Percentiles rank a stretch among this genome's conserved stretches.
Conservation (phyloP, 257 asterid genomes). For the Penstemon eatonii region DNA sequence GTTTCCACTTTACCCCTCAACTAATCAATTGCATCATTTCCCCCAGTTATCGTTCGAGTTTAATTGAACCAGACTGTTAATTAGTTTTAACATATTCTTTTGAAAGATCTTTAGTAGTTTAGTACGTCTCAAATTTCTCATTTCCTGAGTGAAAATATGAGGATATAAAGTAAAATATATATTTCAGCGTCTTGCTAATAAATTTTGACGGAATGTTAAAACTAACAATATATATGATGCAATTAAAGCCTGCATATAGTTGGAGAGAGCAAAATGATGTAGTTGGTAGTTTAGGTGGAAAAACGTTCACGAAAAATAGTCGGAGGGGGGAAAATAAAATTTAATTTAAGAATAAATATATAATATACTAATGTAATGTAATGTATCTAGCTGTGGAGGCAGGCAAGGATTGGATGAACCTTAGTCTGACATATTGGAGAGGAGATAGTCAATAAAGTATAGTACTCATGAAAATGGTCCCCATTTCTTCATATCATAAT, state of each 20-base stretch:
- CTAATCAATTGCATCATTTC: too few relatives aligned
- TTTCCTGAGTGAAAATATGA: too few relatives aligned
- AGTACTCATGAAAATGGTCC: constrained; percentile 47
- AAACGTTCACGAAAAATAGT: not conserved
- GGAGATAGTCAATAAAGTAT: constrained; percentile 47
- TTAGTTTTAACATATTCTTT: too few relatives aligned
- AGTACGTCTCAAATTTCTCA: too few relatives aligned
- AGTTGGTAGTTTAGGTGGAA: not conserved
- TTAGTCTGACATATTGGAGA: constrained; percentile 40
- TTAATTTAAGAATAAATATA: not conserved
- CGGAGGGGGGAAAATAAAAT: not conserved
- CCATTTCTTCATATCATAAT: constrained; percentile 28
- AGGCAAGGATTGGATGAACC: constrained; percentile 59
- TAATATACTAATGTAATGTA: not conserved
- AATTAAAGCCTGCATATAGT: not conserved
- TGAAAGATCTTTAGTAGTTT: too few relatives aligned
- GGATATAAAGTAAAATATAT: too few relatives aligned
- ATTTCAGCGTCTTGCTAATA: too few relatives aligned
- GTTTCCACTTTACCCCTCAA: not conserved
- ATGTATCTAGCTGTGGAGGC: constrained; percentile 41
- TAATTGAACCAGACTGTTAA: too few relatives aligned
- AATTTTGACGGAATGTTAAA: too few relatives aligned
- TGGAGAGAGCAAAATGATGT: not conserved
- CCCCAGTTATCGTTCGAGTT: too few relatives aligned
- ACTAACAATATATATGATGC: too few relatives aligned